Conservation (phyloP, 805 yeast genomes). For the Schwanniomyces sp. region DNA sequence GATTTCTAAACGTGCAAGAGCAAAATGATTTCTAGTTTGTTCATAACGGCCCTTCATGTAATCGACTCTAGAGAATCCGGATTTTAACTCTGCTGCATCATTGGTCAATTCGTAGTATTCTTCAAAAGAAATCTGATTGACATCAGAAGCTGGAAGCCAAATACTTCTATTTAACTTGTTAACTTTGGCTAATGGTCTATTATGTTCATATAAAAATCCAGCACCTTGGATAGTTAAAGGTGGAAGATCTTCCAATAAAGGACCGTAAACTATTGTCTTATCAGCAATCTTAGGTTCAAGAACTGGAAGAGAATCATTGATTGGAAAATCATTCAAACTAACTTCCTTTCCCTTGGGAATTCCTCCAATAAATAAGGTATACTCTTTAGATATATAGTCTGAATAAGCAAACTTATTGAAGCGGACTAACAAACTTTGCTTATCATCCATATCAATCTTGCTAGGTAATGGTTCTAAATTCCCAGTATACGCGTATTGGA, state of each 20-base stretch:
- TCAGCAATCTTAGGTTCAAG: slow-evolving; percentile 38
- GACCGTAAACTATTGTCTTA: slow-evolving; percentile 53
- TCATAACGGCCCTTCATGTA: slow-evolving; percentile 62
- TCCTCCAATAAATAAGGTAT: slow-evolving; percentile 46
- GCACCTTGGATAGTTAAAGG: slow-evolving; percentile 52
- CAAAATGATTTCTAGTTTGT: slow-evolving; percentile 50
- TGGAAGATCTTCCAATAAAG: slow-evolving; percentile 40
- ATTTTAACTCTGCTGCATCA: slow-evolving; percentile 64
- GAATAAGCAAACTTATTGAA: slow-evolving; percentile 59
- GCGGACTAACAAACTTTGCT: slow-evolving; percentile 57
- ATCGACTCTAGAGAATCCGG: slow-evolving; percentile 79
- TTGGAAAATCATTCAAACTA: slow-evolving; percentile 24
- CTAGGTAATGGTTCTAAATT: slow-evolving; percentile 63
- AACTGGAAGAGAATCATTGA: slow-evolving; percentile 22
- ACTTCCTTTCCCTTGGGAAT: slow-evolving; percentile 47
- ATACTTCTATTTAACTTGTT: slow-evolving; percentile 64
- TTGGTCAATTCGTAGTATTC: slow-evolving; percentile 84
- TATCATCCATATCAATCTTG: slow-evolving; percentile 54
- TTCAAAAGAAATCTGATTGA: slow-evolving; percentile 64
- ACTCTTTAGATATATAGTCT: slow-evolving; percentile 57
- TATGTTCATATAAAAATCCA: slow-evolving; percentile 61
- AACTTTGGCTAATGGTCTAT: slow-evolving; percentile 63
- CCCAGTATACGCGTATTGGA: slow-evolving; percentile 50
- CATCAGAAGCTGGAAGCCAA: slow-evolving; percentile 89
- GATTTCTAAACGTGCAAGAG: slow-evolving; percentile 61